Conservation (phyloP, 148 eudicot genomes). For the Chenopodium suecicum region DNA sequence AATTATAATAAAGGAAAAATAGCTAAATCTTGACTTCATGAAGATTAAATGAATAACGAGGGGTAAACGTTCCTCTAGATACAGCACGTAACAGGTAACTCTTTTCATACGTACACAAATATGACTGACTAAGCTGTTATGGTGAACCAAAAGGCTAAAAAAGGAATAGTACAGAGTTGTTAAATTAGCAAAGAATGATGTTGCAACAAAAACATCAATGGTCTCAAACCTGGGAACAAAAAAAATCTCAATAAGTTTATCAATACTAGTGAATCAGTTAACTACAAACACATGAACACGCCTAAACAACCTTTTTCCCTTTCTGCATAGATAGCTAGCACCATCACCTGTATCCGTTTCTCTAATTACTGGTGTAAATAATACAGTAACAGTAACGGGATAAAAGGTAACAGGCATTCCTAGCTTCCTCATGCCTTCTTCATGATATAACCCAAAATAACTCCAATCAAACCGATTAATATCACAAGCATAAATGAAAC, state of each 20-base stretch:
- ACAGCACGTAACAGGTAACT: too few relatives aligned
- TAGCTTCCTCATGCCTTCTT: slow-evolving; percentile 45
- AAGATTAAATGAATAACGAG: background rate
- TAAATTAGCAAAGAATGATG: slow-evolving; percentile 31
- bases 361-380: slow-evolving; percentile 22
- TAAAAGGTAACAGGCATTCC: background rate
- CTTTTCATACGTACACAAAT: background rate
- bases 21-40: background rate
- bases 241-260: slow-evolving; percentile 16
- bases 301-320: slow-evolving; percentile 26
- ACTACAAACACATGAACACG: slow-evolving; percentile 38
- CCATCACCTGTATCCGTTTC: slow-evolving; percentile 10
- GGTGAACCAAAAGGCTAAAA: slow-evolving; percentile 10
- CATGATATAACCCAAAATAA: slow-evolving; percentile 61
- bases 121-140: background rate
- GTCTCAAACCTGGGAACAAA: slow-evolving; percentile 5
- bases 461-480: slow-evolving; percentile 60
- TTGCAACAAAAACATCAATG: slow-evolving; percentile 13
- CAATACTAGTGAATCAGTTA: slow-evolving; percentile 27
- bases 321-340: slow-evolving; percentile 14
- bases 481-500: slow-evolving; percentile 53
- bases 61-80: background rate
- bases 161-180: slow-evolving; percentile 5
- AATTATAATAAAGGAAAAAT: background rate
- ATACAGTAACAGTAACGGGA: slow-evolving; percentile 21